phyloP scores from a whole-genome alignment of 2,329 filamentous ascomycete genomes.

The Acrocalymma vagum region DNA sequence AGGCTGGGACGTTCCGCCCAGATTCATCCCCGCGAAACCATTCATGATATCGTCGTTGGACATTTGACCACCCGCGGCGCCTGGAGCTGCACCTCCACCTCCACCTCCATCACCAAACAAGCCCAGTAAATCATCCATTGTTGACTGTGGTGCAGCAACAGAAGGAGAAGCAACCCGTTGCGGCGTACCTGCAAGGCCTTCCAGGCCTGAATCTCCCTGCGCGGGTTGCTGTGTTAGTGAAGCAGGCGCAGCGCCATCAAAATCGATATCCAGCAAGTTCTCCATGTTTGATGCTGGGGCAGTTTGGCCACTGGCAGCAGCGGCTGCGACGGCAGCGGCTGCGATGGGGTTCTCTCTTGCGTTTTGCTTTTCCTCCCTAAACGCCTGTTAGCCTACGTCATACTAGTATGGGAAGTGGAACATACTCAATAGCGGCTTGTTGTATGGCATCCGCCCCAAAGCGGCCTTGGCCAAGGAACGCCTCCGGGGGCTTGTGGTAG shows the following conservation, averaged over 20 bases:
- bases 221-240: slow-evolving; percentile 73
- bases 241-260: slow-evolving; percentile 92
- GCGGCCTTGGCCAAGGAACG: slow-evolving; percentile 95
- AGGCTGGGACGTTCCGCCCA: slow-evolving; percentile 72
- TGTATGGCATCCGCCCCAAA: slow-evolving; percentile 95
- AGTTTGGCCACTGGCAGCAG: slow-evolving; percentile 64
- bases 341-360: slow-evolving; percentile 94
- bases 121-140: slow-evolving; percentile 83
- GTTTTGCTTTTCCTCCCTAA: slow-evolving; percentile 85
- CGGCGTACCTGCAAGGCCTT: slow-evolving; percentile 69
- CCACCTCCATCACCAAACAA: slow-evolving; percentile 62
- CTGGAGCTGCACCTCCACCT: slow-evolving; percentile 37
- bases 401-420: slow-evolving; percentile 13
- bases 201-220: slow-evolving; percentile 59
- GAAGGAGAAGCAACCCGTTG: slow-evolving; percentile 73
- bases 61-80: slow-evolving; percentile 44
- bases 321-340: slow-evolving; percentile 77
- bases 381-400: slow-evolving; percentile 18
- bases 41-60: slow-evolving; percentile 71
- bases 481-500: slow-evolving; percentile 97
- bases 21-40: slow-evolving; percentile 82
- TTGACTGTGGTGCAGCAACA: slow-evolving; percentile 60
- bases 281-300: slow-evolving; percentile 80
- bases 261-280: slow-evolving; percentile 95
- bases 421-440: slow-evolving; percentile 86